A percentile compares a stretch with the other conserved stretches of the same genome.
Evolutionary conservation across 2,329 filamentous ascomycete genomes (phyloP).

Genomic region (Ceratocystiopsis brevicomis): DNA sequence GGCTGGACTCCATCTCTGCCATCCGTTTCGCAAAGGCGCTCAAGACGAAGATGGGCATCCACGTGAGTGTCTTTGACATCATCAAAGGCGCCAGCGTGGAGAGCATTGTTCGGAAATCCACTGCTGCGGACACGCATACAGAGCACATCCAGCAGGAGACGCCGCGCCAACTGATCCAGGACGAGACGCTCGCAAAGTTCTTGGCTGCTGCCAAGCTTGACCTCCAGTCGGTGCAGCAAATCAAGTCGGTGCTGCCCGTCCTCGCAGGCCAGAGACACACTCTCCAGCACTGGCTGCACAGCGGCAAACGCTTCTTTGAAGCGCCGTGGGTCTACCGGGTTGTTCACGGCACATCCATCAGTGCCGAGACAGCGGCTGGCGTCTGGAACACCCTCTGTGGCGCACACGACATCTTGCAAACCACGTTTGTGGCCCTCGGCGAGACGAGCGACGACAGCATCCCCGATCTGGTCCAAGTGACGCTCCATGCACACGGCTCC

Average conservation of each 20-base stretch:
- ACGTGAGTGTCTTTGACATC: conserved; percentile 10
- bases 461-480: too few relatives aligned
- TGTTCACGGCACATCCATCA: conserved; percentile 2
- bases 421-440: too few relatives aligned
- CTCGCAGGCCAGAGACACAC: conserved; percentile 10
- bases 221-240: neutral
- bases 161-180: too few relatives aligned
- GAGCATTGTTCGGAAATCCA: conserved; percentile 3
- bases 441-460: too few relatives aligned
- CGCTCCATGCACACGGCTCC: too few relatives aligned
- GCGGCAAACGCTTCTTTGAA: conserved; percentile 12
- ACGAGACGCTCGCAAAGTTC: too few relatives aligned
- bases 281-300: conserved; percentile 10
- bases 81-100: conserved; percentile 9
- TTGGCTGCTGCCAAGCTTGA: too few relatives aligned
- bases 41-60: conserved; percentile 8
- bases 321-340: conserved; percentile 12
- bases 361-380: conserved; percentile 3
- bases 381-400: too few relatives aligned
- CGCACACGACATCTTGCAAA: too few relatives aligned
- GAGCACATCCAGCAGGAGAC: neutral
- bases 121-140: too few relatives aligned
- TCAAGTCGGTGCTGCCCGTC: conserved; percentile 8
- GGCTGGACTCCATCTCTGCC: conserved; percentile 11
- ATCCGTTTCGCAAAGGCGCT: conserved; percentile 10